Base-by-base conservation (phyloP, 768 basidiomycete species). In the Phlegmacium glaucopus region DNA sequence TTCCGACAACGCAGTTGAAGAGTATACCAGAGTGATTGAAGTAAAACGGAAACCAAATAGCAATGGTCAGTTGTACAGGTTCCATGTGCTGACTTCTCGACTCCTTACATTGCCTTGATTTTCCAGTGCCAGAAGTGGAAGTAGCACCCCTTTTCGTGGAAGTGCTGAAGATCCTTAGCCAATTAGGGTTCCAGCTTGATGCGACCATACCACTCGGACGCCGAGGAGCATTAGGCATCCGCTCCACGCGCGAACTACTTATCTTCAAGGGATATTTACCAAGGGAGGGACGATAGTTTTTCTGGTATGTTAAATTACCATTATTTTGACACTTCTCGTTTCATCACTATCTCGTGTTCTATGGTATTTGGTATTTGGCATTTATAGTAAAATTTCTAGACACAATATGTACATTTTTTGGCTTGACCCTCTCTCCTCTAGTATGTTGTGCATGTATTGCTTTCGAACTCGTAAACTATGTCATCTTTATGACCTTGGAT, bases 121-220 rank as follows among this genome's bases (percentile, higher is more conserved):
- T 7, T 59, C 18, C 38, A 77, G 77, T 60, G 41, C 54, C 68
- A 17, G 68, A 74, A 56, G 64, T 78, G 17, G 76, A 81, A 53
- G 75, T 77, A 26, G 67, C 75, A 34, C 61, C 78, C 15, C 83
- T 87, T 57, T 67, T 80, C 29, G 79, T 83, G 57, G 78, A 83
- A 54, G 71, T 85, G 16, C 66, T 89, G 17, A 79, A 80, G 53
- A 76, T 79, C 50, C 71, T 89, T 52, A 72, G 67, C 53, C 64
- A 67, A 16, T 64, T 80, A 45, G 78, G 82, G 9, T 90, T 77
- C 61, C 72, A 75, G 40, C 75, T 90, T 11, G 79, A 84, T 53
- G 83, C 85, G 2, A 77, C 82, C 16, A 63, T 90, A n/a, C 78
- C 81, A 0, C 73, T 90, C 57, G 80, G 64, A 34, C 63, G 72